Evolutionary conservation across 768 basidiomycete species (phyloP), one percentile per base, ranked within the genome.

Genomic region (Lactarius sp.): DNA sequence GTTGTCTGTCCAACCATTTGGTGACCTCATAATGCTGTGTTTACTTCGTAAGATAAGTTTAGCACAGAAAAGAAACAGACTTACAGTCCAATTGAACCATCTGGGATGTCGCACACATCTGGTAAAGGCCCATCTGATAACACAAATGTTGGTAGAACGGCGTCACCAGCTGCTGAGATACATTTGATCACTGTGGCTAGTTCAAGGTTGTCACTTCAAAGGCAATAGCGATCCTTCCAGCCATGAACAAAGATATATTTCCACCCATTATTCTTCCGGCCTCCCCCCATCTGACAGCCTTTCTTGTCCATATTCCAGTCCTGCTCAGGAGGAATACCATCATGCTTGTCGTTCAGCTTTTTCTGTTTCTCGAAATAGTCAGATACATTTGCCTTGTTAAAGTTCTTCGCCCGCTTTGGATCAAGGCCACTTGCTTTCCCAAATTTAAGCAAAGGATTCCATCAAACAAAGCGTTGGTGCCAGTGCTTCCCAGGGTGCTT

Each of bases 261-360:
- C 37, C 22, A 39, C 4, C 22, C 39, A 3, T 4, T 2, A 7
- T 39, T 53, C 52, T 53, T 53, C n/a, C 37, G 8, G n/a, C 53
- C 53, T 3, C 12, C 31, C 14, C 50, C 50, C 50, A 51, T 51
- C 50, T 51, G 50, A 27, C 31, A 14, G 1, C 39, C 53, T 13
- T 55, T 41, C 22, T 55, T 7, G 20, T 55, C 53, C 53, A 55
- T 55, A 9, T 55, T 55, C 53, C 53, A 55, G 20, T 41, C 41
- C 5, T 55, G 53, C 22, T 55, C 39, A 1, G 39, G 53, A 27
- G 53, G 53, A 7, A 55, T 55, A 2, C 39, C 53, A 55, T 18
- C 39, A 27, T 22, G 27, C 6, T 10, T 6, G 0, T n/a, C 12
- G 41, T 55, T 20, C 1, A 55, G 39, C 4, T 1, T 20, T 3